phyloP scores from a whole-genome alignment of 106 monocot genomes.

The Acorus calamus region DNA sequence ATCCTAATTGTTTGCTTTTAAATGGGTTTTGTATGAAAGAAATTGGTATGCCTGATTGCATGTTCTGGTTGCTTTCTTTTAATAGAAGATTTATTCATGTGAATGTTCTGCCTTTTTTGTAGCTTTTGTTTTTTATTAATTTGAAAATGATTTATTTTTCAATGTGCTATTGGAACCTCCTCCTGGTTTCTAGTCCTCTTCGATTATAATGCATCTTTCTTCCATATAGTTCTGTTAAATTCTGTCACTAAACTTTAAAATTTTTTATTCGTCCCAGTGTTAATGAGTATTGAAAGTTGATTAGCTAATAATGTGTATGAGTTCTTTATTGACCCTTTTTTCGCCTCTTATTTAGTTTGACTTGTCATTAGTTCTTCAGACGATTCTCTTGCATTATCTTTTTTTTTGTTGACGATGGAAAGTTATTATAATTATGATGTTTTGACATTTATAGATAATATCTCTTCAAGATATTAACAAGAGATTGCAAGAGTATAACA shows the following conservation, averaged over 20 bases:
- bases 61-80: neutral
- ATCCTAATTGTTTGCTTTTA: neutral
- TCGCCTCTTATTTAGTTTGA: no score
- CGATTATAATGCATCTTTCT: no score
- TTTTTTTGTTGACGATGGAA: neutral
- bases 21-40: no score
- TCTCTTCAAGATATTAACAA: conserved; percentile 64
- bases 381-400: neutral
- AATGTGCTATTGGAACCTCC: neutral
- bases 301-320: no score
- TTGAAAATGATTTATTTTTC: neutral
- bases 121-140: neutral
- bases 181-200: no score
- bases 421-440: conserved; percentile 2
- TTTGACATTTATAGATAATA: conserved; percentile 40
- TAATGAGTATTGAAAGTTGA: no score
- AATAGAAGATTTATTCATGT: neutral
- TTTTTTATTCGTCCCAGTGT: no score
- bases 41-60: no score
- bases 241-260: no score
- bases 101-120: neutral
- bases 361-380: neutral
- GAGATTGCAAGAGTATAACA: conserved; percentile 76
- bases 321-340: no score
- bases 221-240: no score